Conservation (phyloP, 441 rosid genomes). For the Eruca vesicaria region DNA sequence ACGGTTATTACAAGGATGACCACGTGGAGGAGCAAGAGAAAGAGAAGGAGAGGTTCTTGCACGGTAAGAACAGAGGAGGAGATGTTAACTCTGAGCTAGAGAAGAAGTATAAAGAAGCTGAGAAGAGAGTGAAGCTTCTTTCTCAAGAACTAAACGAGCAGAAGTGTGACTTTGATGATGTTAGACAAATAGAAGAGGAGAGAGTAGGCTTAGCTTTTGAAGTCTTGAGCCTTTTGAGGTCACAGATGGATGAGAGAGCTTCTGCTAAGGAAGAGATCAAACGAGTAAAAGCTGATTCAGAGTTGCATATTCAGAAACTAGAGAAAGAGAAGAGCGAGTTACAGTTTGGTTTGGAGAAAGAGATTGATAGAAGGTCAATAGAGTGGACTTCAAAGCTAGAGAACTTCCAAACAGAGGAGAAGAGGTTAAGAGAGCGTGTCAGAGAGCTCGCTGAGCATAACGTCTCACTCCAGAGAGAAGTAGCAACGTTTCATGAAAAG, state of each 20-base stretch:
- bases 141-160: constrained; percentile 65
- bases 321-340: constrained; percentile 81
- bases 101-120: constrained; percentile 63
- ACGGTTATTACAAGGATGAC: constrained; percentile 41
- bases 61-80: constrained; percentile 44
- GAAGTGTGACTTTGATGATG: constrained; percentile 49
- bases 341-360: constrained; percentile 76
- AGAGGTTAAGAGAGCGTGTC: constrained; percentile 83
- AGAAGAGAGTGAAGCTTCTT: constrained; percentile 61
- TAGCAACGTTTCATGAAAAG: constrained; percentile 61
- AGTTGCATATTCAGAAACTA: constrained; percentile 46
- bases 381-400: constrained; percentile 81
- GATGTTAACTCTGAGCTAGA: constrained; percentile 46
- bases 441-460: constrained; percentile 94
- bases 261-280: constrained; percentile 53
- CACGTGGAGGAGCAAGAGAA: constrained; percentile 29
- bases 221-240: constrained; percentile 62
- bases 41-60: constrained; percentile 23
- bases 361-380: constrained; percentile 84
- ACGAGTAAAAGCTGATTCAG: constrained; percentile 47
- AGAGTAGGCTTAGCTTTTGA: constrained; percentile 69
- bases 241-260: constrained; percentile 42
- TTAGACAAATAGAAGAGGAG: constrained; percentile 58
- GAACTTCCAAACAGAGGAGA: constrained; percentile 69
- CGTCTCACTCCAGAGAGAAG: constrained; percentile 85